phyloP scores from a whole-genome alignment of 805 yeast species.

The Saccharomycopsis sp. region DNA sequence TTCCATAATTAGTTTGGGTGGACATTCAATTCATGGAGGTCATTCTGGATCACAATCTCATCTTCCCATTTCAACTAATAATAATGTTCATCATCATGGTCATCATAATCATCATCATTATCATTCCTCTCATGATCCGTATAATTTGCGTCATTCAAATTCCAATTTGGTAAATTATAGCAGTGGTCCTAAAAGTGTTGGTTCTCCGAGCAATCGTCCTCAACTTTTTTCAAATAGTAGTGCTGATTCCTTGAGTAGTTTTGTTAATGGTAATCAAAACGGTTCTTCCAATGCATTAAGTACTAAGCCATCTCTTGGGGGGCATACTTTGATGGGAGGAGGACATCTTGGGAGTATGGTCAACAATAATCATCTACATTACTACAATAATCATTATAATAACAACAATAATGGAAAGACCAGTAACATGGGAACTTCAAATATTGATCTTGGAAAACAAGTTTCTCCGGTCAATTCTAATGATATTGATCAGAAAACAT shows the following conservation, averaged over 20 bases:
- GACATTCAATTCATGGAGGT: conserved; percentile 3
- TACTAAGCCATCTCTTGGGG: not conserved
- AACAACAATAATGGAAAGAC: not conserved
- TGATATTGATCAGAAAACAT: too few species aligned
- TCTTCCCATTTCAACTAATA: too few species aligned
- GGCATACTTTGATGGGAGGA: conserved; percentile 4
- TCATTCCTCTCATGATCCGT: conserved; percentile 11
- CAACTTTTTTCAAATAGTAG: conserved; percentile 10
- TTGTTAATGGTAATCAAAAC: conserved; percentile 4
- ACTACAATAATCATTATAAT: not conserved
- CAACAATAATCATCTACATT: conserved; percentile 1
- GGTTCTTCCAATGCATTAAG: not conserved
- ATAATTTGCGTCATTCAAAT: not conserved
- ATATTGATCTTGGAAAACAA: not conserved
- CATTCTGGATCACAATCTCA: not conserved
- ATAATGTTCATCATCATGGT: conserved; percentile 16
- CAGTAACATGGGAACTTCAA: not conserved
- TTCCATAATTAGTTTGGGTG: conserved; percentile 1
- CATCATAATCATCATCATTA: conserved; percentile 18
- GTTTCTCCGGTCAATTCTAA: not conserved
- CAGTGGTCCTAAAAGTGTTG: not conserved
- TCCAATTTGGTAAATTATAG: too few species aligned
- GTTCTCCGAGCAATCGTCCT: conserved; percentile 6
- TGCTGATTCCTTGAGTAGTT: conserved; percentile 13
- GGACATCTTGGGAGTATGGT: conserved; percentile 2